Evolutionary conservation across 2,329 filamentous ascomycete species (phyloP).

Genomic region (Cytospora chrysosperma): DNA sequence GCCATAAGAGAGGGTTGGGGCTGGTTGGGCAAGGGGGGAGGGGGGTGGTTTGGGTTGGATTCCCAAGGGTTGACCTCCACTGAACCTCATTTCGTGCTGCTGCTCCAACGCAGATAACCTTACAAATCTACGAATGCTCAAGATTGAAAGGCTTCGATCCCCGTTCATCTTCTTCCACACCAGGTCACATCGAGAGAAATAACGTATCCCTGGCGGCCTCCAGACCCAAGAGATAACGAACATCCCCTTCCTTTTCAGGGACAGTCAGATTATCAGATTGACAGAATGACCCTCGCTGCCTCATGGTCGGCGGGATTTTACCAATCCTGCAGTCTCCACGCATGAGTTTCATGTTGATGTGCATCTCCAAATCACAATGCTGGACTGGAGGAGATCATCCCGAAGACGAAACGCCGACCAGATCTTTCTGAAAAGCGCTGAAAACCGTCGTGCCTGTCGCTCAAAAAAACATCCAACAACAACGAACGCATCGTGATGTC

Average conservation of each 20-base stretch:
- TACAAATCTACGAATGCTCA: neutral
- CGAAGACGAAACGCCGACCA: neutral
- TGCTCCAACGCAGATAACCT: slow-evolving; percentile 5
- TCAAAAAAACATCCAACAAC: neutral
- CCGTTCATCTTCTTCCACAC: neutral
- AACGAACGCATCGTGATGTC: neutral
- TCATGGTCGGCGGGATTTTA: neutral
- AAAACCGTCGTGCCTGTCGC: neutral
- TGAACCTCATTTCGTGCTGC: neutral
- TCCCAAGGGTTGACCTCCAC: no score
- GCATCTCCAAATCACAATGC: neutral
- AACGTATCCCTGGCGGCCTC: neutral
- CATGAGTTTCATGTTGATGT: slow-evolving; percentile 11
- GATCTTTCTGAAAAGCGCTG: neutral
- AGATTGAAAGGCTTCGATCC: neutral
- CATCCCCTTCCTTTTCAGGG: neutral
- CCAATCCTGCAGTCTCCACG: slow-evolving; percentile 4
- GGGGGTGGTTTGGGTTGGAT: neutral
- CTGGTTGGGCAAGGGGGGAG: no score
- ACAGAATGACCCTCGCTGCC: neutral
- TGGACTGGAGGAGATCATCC: neutral
- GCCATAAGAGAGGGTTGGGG: no score
- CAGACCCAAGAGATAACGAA: neutral
- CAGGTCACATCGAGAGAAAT: neutral
- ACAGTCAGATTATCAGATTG: no score